These are phyloP conservation scores for Calonectria multiphialidica DNA, from an alignment of 2,329 filamentous ascomycete species.

Conservation along the genomic window DNA sequence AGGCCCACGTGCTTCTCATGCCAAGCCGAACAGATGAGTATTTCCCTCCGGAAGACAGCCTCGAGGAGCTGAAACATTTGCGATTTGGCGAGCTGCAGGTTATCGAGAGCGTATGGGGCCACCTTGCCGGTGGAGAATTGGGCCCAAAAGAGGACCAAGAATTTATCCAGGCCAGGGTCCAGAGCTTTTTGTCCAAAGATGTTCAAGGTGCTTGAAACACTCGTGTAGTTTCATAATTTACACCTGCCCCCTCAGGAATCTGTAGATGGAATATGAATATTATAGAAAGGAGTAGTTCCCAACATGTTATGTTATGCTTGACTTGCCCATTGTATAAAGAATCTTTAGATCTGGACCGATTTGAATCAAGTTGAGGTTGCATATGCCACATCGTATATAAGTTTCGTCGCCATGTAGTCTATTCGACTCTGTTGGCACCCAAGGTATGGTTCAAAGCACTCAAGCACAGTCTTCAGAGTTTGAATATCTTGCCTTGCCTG, in stretches of 20 bases:
- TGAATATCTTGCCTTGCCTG: not conserved
- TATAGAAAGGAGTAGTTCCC: too few species aligned
- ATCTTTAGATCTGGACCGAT: not conserved
- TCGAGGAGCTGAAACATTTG: slow-evolving; percentile 16
- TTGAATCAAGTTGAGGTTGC: not conserved
- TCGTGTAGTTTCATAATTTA: too few species aligned
- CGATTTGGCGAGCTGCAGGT: slow-evolving; percentile 12
- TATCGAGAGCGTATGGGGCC: slow-evolving; percentile 23
- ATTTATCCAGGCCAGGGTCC: slow-evolving; percentile 7
- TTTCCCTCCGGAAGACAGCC: slow-evolving; percentile 19
- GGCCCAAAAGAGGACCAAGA: slow-evolving; percentile 13
- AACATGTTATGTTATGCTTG: too few species aligned
- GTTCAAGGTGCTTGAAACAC: too few species aligned
- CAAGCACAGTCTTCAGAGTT: not conserved
- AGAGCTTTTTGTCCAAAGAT: not conserved
- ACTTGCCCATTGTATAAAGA: too few species aligned
- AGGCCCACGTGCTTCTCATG: slow-evolving; percentile 16
- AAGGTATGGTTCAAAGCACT: not conserved
- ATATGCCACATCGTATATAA: not conserved
- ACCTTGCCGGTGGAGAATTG: slow-evolving; percentile 18
- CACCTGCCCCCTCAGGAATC: too few species aligned
- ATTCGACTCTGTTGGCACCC: not conserved
- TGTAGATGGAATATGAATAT: too few species aligned
- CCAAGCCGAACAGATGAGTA: slow-evolving; percentile 18
- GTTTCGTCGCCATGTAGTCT: not conserved